These are phyloP conservation scores for Alternaria alternata DNA, from an alignment of 2,329 filamentous ascomycete species.

Conservation along the genomic window DNA sequence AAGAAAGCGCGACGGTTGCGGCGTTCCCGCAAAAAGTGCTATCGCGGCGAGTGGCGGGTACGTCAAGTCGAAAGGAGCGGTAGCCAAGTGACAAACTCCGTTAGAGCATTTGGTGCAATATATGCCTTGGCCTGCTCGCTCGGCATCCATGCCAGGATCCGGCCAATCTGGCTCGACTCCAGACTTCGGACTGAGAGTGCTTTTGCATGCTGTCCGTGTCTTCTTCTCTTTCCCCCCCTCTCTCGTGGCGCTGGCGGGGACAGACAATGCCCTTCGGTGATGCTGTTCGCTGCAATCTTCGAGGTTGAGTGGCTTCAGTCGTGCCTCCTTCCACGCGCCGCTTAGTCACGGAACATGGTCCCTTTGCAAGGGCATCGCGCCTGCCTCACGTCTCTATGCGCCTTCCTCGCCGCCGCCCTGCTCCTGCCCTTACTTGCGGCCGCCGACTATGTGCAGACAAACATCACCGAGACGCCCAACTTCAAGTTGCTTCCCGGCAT, in stretches of 20 bases:
- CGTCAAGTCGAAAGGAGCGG: constrained; percentile 8
- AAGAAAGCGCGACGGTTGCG: neutral
- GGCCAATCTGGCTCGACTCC: constrained; percentile 39
- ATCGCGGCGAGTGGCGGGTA: constrained; percentile 16
- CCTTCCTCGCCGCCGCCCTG: constrained; percentile 23
- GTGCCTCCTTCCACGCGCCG: constrained; percentile 26
- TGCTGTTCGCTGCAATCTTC: constrained; percentile 29
- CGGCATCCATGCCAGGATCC: constrained; percentile 24
- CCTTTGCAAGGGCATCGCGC: constrained; percentile 28
- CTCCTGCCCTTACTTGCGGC: constrained; percentile 30
- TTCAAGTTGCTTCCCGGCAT: constrained; percentile 28
- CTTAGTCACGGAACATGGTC: constrained; percentile 36
- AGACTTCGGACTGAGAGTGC: constrained; percentile 18
- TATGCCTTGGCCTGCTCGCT: constrained; percentile 30
- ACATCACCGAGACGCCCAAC: constrained; percentile 30
- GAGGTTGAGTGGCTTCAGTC: constrained; percentile 34
- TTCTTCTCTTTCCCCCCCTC: constrained; percentile 17
- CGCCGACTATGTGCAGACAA: constrained; percentile 32
- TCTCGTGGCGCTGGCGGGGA: constrained; percentile 24
- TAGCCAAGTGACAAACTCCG: constrained; percentile 24
- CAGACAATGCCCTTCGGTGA: constrained; percentile 37
- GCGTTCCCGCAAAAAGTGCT: constrained; percentile 3
- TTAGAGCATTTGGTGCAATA: constrained; percentile 32
- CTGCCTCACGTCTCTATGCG: constrained; percentile 23
- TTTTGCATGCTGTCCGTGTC: constrained; percentile 17